Conservation (phyloP, 2,329 filamentous ascomycete species). For the Aspergillaceae sp. region DNA sequence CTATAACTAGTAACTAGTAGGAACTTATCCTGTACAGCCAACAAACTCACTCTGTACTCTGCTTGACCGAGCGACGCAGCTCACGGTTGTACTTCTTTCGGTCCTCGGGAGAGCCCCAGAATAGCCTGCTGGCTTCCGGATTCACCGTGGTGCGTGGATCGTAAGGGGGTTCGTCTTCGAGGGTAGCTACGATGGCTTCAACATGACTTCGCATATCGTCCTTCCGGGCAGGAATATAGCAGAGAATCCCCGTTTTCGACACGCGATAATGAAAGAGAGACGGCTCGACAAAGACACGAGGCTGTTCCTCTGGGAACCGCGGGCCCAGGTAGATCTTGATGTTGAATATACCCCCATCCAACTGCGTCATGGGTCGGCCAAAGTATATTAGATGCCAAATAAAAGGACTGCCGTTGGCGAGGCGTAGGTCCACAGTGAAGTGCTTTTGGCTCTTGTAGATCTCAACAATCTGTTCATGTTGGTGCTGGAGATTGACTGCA, state of each 20-base stretch:
- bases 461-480: constrained; percentile 74
- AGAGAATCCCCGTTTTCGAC: constrained; percentile 68
- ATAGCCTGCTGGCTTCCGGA: constrained; percentile 74
- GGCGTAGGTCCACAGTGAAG: constrained; percentile 63
- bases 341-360: constrained; percentile 83
- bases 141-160: constrained; percentile 84
- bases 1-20: no score
- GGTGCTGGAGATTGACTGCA: constrained; percentile 70
- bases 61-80: constrained; percentile 64
- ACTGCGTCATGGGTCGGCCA: constrained; percentile 81
- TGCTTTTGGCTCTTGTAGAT: constrained; percentile 62
- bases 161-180: constrained; percentile 89
- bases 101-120: constrained; percentile 72
- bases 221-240: constrained; percentile 62
- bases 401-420: constrained; percentile 78
- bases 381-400: constrained; percentile 85
- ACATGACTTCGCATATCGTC: constrained; percentile 80
- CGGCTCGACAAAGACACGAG: constrained; percentile 71
- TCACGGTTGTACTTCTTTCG: constrained; percentile 77
- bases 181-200: constrained; percentile 65
- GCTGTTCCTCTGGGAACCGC: constrained; percentile 79
- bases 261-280: constrained; percentile 83
- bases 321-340: constrained; percentile 74
- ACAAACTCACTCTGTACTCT: constrained; percentile 24
- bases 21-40: no score